Evolutionary conservation across 176 grass and related monocot genomes (phyloP).

Genomic region (Carex kokanica): DNA sequence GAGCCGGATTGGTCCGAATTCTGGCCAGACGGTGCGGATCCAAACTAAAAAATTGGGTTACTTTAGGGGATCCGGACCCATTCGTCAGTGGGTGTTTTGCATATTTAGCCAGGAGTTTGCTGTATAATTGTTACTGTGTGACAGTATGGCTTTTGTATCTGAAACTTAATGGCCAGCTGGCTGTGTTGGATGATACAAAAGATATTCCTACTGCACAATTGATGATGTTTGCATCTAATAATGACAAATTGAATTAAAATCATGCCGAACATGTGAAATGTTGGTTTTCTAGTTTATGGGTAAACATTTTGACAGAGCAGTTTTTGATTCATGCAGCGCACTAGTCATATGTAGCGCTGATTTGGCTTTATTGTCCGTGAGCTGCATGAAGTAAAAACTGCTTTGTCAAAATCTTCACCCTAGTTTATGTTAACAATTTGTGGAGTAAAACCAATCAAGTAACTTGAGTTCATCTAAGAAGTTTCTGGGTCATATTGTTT

Average conservation of each 20-base stretch:
- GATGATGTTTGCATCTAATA: not conserved
- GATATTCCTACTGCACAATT: not conserved
- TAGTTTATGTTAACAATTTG: not conserved
- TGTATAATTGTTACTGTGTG: not conserved
- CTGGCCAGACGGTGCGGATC: no score
- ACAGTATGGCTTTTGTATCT: conserved; percentile 4
- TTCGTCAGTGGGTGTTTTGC: not conserved
- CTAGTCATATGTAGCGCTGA: no score
- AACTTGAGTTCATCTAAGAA: not conserved
- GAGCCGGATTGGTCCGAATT: no score
- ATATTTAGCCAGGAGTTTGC: not conserved
- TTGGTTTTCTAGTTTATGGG: not conserved
- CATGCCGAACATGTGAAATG: not conserved
- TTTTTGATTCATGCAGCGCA: no score
- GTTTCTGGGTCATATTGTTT: not conserved
- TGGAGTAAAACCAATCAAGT: not conserved
- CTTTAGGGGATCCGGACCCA: no score
- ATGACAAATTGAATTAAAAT: not conserved
- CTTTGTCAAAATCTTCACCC: no score
- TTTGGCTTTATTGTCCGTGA: no score
- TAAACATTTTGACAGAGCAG: no score
- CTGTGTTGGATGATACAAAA: not conserved
- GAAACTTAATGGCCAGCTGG: not conserved
- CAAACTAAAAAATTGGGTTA: no score
- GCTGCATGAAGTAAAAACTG: no score